A percentile compares a stretch with the other conserved stretches of the same genome.
Evolutionary conservation across 1,139 yeast species (phyloP).

Genomic region (Kodamaea ohmeri): DNA sequence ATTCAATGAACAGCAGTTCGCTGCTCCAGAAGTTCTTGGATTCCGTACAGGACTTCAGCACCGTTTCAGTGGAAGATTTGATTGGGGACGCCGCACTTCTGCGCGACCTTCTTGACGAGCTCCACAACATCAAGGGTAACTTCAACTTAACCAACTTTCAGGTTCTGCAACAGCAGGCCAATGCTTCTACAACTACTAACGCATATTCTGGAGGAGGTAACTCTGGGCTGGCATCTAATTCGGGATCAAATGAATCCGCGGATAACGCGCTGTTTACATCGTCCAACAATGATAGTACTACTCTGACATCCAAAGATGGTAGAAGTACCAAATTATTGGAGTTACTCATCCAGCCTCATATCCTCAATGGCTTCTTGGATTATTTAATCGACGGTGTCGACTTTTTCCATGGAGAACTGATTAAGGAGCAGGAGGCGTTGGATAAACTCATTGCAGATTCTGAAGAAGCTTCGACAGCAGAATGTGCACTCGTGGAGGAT

Average conservation of each 20-base stretch:
- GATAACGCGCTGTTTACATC: constrained; percentile 37
- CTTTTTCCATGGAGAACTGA: constrained; percentile 31
- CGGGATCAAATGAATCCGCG: constrained; percentile 5
- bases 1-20: constrained; percentile 38
- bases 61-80: constrained; percentile 35
- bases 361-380: constrained; percentile 37
- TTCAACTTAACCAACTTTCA: constrained; percentile 31
- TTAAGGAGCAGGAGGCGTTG: constrained; percentile 24
- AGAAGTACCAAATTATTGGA: constrained; percentile 44
- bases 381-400: constrained; percentile 37
- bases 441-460: constrained; percentile 10
- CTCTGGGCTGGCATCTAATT: constrained; percentile 16
- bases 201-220: constrained; percentile 10
- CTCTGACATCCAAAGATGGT: constrained; percentile 31
- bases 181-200: constrained; percentile 6
- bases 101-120: constrained; percentile 42
- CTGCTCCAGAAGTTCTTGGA: constrained; percentile 45
- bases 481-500: constrained; percentile 15
- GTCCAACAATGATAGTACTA: constrained; percentile 31
- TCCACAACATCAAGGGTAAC: constrained; percentile 40
- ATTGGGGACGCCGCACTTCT: constrained; percentile 34
- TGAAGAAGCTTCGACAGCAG: constrained; percentile 12
- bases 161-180: constrained; percentile 27
- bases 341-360: constrained; percentile 45
- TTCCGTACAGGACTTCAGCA: constrained; percentile 33